Conservation (phyloP, 148 eudicot genomes). For the Rhododendron simsii region DNA sequence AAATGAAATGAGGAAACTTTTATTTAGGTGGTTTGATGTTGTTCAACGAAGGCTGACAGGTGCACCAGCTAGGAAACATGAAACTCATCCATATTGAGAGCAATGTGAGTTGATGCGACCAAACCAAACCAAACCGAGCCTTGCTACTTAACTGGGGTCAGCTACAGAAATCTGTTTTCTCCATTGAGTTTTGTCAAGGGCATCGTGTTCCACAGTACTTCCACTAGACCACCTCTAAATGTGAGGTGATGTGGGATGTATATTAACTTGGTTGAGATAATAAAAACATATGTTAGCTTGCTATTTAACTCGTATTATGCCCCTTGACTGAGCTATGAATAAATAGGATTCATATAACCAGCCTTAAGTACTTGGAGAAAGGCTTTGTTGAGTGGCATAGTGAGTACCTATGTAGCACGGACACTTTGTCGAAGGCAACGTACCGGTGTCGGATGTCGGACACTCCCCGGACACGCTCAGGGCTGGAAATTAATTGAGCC, state of each 20-base stretch:
- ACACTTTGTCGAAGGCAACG: not conserved
- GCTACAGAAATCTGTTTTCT: not conserved
- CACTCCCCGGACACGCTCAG: too few species aligned
- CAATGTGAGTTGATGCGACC: not conserved
- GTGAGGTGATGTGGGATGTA: not conserved
- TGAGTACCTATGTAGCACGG: too few species aligned
- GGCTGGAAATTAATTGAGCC: too few species aligned
- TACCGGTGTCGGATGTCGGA: not conserved
- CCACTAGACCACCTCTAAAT: not conserved
- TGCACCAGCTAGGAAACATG: not conserved
- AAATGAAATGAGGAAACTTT: not conserved
- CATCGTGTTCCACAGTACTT: not conserved
- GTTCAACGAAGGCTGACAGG: not conserved
- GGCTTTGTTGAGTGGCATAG: not conserved
- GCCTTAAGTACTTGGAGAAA: not conserved
- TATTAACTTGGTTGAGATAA: not conserved
- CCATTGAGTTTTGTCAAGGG: not conserved
- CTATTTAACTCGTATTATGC: not conserved
- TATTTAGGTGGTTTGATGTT: not conserved
- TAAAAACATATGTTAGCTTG: not conserved
- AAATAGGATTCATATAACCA: not conserved
- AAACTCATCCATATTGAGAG: not conserved
- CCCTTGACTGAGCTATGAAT: not conserved
- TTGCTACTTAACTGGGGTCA: not conserved
- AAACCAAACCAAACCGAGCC: not conserved